Evolutionary conservation across 148 eudicot species (phyloP), one percentile per base, ranked within the genome.

Genomic region (Euryodendron excelsum): DNA sequence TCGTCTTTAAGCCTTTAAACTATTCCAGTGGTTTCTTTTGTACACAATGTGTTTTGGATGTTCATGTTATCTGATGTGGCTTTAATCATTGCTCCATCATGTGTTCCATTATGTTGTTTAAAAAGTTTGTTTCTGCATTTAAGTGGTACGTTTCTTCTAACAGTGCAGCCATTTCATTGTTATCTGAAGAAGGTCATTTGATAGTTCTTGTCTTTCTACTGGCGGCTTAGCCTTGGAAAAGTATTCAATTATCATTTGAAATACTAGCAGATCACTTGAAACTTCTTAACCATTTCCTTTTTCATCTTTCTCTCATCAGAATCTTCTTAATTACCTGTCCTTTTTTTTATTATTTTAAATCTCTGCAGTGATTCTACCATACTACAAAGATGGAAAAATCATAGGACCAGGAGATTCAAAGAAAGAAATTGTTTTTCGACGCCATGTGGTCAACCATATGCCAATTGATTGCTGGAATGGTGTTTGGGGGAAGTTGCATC

Each of bases 381-480:
- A 92, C 63, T 90, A 89, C 81, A 89, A 87, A 84, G 90, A 88
- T 75, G 92, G 82, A 81, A 77, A 81, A 47, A 78, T 62, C 50
- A 82, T 76, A 69, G 80, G 73, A 52, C 73, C 82, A 18, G 83
- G 73, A 52, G 87, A 82, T 72, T 44, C 79, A 13, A 82, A 87
- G 48, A 82, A 83, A 77, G 89, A 90, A 66, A 80, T 94, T 81
- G 74, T 94, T 50, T 94, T 60, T 65, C 85, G 85, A 75, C 95
- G 97, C 58, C 97, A 94, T 83, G 77, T 90, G 41, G 94, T 92
- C 76, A 92, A 94, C 33, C 90, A 86, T 59, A 94, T 94, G 98
- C 98, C 98, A 34, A 82, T 91, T 67, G 98, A 94, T 77, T 82
- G 90, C 80, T 94, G 98, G 98, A 92, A 90, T 83, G 97, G 90